Conservation (phyloP, 257 asterid genomes). For the Solanum clarkiae region DNA sequence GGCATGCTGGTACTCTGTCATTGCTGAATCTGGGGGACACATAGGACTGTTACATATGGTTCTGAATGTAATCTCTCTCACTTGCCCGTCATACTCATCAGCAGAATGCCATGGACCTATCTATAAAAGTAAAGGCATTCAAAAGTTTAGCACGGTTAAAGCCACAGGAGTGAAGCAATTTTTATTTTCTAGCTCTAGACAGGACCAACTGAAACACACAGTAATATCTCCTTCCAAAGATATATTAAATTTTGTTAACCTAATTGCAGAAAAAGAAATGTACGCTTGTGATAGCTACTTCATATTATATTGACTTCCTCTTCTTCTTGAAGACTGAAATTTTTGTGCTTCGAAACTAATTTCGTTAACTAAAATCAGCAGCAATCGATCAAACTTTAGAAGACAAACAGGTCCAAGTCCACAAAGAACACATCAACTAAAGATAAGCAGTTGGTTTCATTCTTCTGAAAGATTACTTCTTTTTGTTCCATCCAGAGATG, state of each 20-base stretch:
- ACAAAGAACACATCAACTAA: not conserved
- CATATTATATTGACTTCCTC: not conserved
- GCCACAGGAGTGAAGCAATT: not conserved
- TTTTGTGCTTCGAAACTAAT: not conserved
- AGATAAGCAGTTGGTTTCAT: not conserved
- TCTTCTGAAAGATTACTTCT: not conserved
- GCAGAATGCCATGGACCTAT: constrained; percentile 78
- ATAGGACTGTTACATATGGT: constrained; percentile 73
- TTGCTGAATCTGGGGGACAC: constrained; percentile 94
- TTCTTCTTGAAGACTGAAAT: not conserved
- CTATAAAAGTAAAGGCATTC: constrained; percentile 23
- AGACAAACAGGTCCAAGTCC: not conserved
- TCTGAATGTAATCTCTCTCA: constrained; percentile 70
- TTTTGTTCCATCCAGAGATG: not conserved
- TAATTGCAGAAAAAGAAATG: not conserved
- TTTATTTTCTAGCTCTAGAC: not conserved
- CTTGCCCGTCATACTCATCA: constrained; percentile 70
- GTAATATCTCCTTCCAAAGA: not conserved
- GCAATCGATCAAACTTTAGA: not conserved
- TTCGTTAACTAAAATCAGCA: not conserved
- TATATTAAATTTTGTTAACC: not conserved
- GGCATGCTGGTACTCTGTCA: constrained; percentile 73
- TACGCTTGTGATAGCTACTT: not conserved
- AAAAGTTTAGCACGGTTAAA: not conserved
- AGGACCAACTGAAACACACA: not conserved